Conservation (phyloP, 73 alveolate species). For the Tetrahymena thermophila region DNA sequence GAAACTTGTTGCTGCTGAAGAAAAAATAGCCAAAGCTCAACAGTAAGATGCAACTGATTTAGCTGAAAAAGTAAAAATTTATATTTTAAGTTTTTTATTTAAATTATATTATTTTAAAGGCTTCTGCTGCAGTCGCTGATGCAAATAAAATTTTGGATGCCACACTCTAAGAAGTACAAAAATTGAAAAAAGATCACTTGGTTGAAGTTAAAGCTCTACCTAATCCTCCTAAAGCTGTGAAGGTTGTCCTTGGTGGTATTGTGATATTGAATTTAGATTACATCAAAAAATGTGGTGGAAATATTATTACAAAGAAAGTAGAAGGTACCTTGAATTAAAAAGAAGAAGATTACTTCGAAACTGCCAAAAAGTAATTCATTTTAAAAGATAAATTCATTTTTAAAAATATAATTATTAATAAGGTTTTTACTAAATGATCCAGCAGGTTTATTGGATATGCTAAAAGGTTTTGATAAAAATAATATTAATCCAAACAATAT, state of each 20-base stretch:
- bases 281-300: background rate
- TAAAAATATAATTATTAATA: background rate
- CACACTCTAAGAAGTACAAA: slow-evolving; percentile 26
- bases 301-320: background rate
- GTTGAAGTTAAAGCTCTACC: slow-evolving; percentile 30
- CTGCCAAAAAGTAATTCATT: slow-evolving; percentile 4
- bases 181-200: slow-evolving; percentile 33
- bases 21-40: slow-evolving; percentile 7
- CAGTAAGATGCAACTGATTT: slow-evolving; percentile 26
- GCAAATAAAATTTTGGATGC: slow-evolving; percentile 12
- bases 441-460: slow-evolving; percentile 12
- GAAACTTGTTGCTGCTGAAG: slow-evolving; percentile 6
- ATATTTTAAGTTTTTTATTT: background rate
- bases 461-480: slow-evolving; percentile 11
- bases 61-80: background rate
- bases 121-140: slow-evolving; percentile 7
- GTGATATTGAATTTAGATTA: slow-evolving; percentile 9
- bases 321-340: background rate
- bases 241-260: slow-evolving; percentile 25
- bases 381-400: background rate
- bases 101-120: background rate
- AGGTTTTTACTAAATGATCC: slow-evolving; percentile 20
- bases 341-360: slow-evolving; percentile 36
- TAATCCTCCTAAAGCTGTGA: slow-evolving; percentile 32
- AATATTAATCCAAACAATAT: background rate